Base-by-base conservation (phyloP, 306 rosid species). In the Carpinus fangiana region DNA sequence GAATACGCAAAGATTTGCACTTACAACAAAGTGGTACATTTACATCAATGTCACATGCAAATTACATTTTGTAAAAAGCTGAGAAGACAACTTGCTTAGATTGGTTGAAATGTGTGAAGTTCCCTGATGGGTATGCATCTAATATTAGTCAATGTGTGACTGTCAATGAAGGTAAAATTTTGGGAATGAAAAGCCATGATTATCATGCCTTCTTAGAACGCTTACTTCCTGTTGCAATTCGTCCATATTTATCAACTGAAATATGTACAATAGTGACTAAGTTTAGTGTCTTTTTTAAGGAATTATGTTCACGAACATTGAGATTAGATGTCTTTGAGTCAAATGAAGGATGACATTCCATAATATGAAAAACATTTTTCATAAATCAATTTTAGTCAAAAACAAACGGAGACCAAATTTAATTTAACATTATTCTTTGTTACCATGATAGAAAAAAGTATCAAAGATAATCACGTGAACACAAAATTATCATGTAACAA, bases 191-290 rank as follows among this genome's bases (percentile, higher is more conserved):
- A 2, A 41, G 78, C 16, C 43, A 74, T 41, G 73, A 74, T 36
- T 34, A 17, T 38, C 66, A 73, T 36, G 66, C 34, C 7, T 73
- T 73, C 43, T 73, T 73, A 16, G 52, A 73, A 51, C n/a, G 34
- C 1, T 54, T 7, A 36, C 65, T 54, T 64, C 66, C 12, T 1
- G 16, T 36, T 34, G 38, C 51, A 7, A 73, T 73, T 4, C 7
- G 12, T 11, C 31, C 51, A 5, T 8, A 52, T 18, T 21, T 54
- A 1, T 0, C 4, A 0, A 53, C 54, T n/a, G 65, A 73, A 4
- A 50, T 34, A 4, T 3, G 18, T 9, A 34, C 31, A 50, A 46
- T 50, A 11, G 8, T 73, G 2, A 73, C 52, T 34, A 53, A 73
- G 13, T 16, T 73, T 2, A 73, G 76, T 54, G 4, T 5, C 2